Evolutionary conservation across 305 asterid genomes (phyloP).

Genomic region (Solanum chacoense): DNA sequence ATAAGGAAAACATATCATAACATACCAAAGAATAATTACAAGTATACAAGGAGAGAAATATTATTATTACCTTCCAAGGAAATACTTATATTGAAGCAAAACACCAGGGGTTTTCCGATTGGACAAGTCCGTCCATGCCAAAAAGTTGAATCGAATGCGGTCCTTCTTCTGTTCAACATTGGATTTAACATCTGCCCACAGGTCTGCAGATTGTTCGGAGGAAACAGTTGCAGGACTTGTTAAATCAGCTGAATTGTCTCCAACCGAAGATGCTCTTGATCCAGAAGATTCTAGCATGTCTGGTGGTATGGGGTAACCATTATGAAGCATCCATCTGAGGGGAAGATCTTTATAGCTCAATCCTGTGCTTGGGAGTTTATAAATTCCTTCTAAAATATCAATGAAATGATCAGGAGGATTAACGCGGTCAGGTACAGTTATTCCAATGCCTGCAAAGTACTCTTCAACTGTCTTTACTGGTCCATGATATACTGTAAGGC

Average conservation of each 20-base stretch:
- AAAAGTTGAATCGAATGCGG: conserved; percentile 37
- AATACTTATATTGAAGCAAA: conserved; percentile 41
- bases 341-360: conserved; percentile 67
- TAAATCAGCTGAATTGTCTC: conserved; percentile 33
- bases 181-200: conserved; percentile 55
- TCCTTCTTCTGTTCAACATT: conserved; percentile 52
- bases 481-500: conserved; percentile 71
- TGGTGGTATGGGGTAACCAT: conserved; percentile 68
- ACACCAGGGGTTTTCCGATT: conserved; percentile 39
- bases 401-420: conserved; percentile 80
- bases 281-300: conserved; percentile 68
- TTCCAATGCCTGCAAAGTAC: conserved; percentile 63
- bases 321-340: conserved; percentile 79
- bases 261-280: conserved; percentile 28
- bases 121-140: conserved; percentile 43
- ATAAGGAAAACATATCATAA: neutral
- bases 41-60: neutral
- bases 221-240: conserved; percentile 16
- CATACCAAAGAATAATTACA: neutral
- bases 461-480: conserved; percentile 75
- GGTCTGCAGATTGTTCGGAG: conserved; percentile 39
- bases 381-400: conserved; percentile 69
- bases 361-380: conserved; percentile 38
- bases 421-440: conserved; percentile 61
- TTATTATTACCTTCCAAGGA: conserved; percentile 52